Conservation (phyloP, 352 stramenopile genomes). For the Pythium biforme region DNA sequence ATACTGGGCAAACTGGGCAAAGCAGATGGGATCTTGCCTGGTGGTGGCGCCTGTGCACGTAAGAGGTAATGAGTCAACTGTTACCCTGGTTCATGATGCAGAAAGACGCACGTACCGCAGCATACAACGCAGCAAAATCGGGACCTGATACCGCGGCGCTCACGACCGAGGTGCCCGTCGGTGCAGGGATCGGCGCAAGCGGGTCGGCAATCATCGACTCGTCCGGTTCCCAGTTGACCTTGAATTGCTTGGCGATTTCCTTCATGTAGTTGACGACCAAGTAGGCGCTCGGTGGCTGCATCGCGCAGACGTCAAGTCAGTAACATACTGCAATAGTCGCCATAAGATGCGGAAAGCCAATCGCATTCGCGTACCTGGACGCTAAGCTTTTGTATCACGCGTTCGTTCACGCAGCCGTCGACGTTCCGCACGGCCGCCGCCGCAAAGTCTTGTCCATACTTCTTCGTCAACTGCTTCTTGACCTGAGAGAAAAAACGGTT, state of each 20-base stretch:
- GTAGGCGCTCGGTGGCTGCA: constrained; percentile 91
- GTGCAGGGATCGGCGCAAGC: constrained; percentile 87
- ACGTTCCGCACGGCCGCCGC: constrained; percentile 82
- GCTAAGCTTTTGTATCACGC: constrained; percentile 92
- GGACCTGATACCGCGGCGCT: constrained; percentile 83
- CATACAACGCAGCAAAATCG: constrained; percentile 71
- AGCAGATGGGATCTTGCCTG: constrained; percentile 42
- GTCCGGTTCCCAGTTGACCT: constrained; percentile 92
- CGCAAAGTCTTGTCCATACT: constrained; percentile 89
- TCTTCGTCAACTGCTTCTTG: constrained; percentile 88
- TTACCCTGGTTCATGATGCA: not conserved
- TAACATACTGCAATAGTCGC: too few species aligned
- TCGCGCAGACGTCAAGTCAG: too few species aligned
- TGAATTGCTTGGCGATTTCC: constrained; percentile 94
- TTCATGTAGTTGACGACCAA: constrained; percentile 96
- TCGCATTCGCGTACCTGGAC: constrained; percentile 51
- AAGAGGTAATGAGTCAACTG: too few species aligned
- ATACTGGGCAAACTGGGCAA: constrained; percentile 40
- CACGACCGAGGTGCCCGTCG: constrained; percentile 81
- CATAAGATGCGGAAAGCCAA: too few species aligned
- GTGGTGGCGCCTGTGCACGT: constrained; percentile 46
- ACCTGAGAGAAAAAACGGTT: constrained; percentile 29
- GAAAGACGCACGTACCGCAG: constrained; percentile 36
- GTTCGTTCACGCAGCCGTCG: constrained; percentile 89
- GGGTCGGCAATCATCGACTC: constrained; percentile 73